Base-by-base conservation (phyloP, 495 filamentous ascomycete species). In the Acidomyces sp. region DNA sequence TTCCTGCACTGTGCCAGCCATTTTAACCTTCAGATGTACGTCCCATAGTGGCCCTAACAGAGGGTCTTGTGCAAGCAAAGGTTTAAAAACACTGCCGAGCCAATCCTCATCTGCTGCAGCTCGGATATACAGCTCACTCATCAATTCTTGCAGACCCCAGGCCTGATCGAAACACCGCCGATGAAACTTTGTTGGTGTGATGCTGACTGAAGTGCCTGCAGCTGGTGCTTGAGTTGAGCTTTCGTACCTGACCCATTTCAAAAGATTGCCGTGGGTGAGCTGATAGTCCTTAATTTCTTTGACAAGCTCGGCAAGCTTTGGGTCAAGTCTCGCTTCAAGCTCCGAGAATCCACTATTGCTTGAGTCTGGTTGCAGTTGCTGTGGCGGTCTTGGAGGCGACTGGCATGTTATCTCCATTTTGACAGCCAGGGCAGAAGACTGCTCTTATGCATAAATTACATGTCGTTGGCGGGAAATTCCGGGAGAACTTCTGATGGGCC, bases 241-340 rank as follows among this genome's bases (percentile, higher is more conserved):
- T 22, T 52, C 35, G 34, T 27, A 30, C 37, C 23, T 20, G 10
- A 45, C 41, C 13, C 48, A 13, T 32, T 55, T 55, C 22, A 55
- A 23, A 21, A 55, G 36, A 15, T 46, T 39, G 25, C 49, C 48
- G 23, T 53, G 52, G 9, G 49, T 53, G 17, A 55, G 13, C 17
- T 49, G 52, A 32, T 52, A 53, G 38, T 55, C 52, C 25, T 46
- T 48, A 20, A 53, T 43, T 9, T 49, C 37, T 13, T 18, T 13
- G 34, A 53, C 20, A 1, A 53, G 37, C 1, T 41, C 21, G 18
- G 22, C 11, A 3, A 44, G 21, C 12, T 44, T 15, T 7, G 36
- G 33, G 19, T 44, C 20, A 7, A n/a, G n/a, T n/a, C n/a, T n/a
- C n/a, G n/a, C n/a, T n/a, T n/a, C n/a, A n/a, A n/a, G n/a, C n/a